Evolutionary conservation across 345 rosid species (phyloP), one percentile per base, ranked within the genome.

Genomic region (Physaria fendleri): DNA sequence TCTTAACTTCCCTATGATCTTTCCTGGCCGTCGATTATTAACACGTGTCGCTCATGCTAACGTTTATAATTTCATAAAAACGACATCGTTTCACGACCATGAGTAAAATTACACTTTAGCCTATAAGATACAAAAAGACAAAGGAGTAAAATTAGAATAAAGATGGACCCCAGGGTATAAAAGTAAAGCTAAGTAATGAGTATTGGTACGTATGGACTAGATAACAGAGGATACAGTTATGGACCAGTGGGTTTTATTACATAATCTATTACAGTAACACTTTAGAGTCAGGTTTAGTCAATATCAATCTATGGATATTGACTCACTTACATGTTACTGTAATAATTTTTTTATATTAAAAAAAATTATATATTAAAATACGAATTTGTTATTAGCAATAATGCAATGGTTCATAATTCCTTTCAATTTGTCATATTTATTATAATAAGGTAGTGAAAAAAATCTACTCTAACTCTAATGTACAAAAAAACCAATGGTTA

Each of bases 1-100:
- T 72, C 71, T 69, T 64, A 60, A 71, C 62, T 73, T 25, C 74
- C 74, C 69, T 45, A 56, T 46, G 58, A 62, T 63, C 59, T 63
- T 42, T 63, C 69, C 14, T 20, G 37, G 21, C 74, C 69, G 74
- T 70, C 60, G 74, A 63, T 48, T 63, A 5, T 7, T 1, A 2
- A 6, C 16, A 70, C 69, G 74, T 56, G 60, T 50, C 69, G 14
- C 3, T 15, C 60, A 63, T 70, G 65, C 48, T 13, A n/a, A 48
- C 54, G 54, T 40, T 20, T 10, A 11, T 0, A 32, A 3, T 63
- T 15, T 4, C 21, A 5, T 1, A 11, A 4, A 5, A 2, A 55
- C 74, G 54, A 32, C 68, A 65, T 40, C 69, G 69, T 56, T 63
- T 27, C 18, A 59, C 55, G 39, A 34, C 59, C 37, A 33, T 60